A percentile compares a stretch with the other conserved stretches of the same genome.
Evolutionary conservation across 257 asterid species (phyloP).

Genomic region (Knoxia roxburghii): DNA sequence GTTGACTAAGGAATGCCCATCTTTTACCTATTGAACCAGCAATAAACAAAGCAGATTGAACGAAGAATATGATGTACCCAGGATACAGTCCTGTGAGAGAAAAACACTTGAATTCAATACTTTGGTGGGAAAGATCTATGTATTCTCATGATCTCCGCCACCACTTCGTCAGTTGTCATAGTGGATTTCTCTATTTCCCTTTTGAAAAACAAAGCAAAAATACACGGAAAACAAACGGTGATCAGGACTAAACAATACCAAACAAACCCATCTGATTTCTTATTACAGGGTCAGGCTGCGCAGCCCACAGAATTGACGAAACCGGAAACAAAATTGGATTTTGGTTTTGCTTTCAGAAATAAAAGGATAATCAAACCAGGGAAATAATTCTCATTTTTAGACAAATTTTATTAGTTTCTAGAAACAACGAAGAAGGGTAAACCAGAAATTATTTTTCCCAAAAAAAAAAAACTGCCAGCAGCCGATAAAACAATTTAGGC

Average conservation of each 20-base stretch:
- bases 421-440: slow-evolving; percentile 10
- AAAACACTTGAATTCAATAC: slow-evolving; percentile 11
- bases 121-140: slow-evolving; percentile 71
- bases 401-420: slow-evolving; percentile 7
- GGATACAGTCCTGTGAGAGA: slow-evolving; percentile 72
- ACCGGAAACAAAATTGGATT: slow-evolving; percentile 11
- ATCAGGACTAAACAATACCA: background rate
- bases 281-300: background rate
- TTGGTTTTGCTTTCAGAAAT: background rate
- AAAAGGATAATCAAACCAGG: slow-evolving; percentile 5
- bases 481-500: background rate
- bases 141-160: slow-evolving; percentile 66
- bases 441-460: no score
- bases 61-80: slow-evolving; percentile 85
- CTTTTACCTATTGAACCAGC: slow-evolving; percentile 86
- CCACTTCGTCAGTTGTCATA: slow-evolving; percentile 55
- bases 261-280: background rate
- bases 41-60: slow-evolving; percentile 79
- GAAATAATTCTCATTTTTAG: background rate
- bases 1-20: slow-evolving; percentile 7
- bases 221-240: background rate
- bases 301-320: slow-evolving; percentile 11
- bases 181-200: slow-evolving; percentile 35
- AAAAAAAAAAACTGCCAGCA: background rate
- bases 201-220: background rate